Evolutionary conservation across 1,284 basidiomycete species (phyloP), one percentile per base, ranked within the genome.

Genomic region (Veloboletus limbatus): DNA sequence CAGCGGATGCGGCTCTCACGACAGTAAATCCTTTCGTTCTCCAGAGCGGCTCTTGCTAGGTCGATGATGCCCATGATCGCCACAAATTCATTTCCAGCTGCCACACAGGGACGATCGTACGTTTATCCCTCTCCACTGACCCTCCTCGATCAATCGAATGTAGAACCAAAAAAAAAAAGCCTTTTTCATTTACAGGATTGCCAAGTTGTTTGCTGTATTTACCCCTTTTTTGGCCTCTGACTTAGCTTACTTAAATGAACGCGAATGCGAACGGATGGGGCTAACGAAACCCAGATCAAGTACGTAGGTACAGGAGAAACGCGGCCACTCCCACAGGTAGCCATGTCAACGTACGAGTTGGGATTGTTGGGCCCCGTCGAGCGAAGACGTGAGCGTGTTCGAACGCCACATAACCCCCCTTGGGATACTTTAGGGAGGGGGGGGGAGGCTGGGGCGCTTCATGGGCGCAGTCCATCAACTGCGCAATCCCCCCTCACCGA

Each of bases 71-170:
- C 18, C 59, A 65, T 65, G 58, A 60, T 60, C 58, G 58, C 49
- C 58, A 60, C 57, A 36, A 40, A 37, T 61, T 63, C 57, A 63
- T 63, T 61, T 61, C 32, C 38, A 39, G 6, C 20, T 39, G 55
- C 57, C 53, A 53, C 56, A 32, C 43, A 39, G n/a, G 43, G 46
- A 40, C 43, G 59, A 55, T 60, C 57, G 59, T 32, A 34, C 45
- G 27, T 38, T 34, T 18, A 31, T 40, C 16, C 40, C 7, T 18
- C 21, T 8, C 25, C 16, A 39, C 17, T 31, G 43, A 40, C 28
- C 45, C 24, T 22, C 39, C 32, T 18, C 32, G 34, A 35, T 35
- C 34, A 21, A 35, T 35, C 21, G 21, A 35, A n/a, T 10, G 30
- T 17, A 31, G 16, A 10, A 28, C 14, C n/a, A n/a, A 11, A 20